A percentile compares a stretch with the other conserved stretches of the same genome.
These are phyloP conservation scores for Acorus gramineus DNA, from an alignment of 106 monocot genomes.

Conservation along the genomic window DNA sequence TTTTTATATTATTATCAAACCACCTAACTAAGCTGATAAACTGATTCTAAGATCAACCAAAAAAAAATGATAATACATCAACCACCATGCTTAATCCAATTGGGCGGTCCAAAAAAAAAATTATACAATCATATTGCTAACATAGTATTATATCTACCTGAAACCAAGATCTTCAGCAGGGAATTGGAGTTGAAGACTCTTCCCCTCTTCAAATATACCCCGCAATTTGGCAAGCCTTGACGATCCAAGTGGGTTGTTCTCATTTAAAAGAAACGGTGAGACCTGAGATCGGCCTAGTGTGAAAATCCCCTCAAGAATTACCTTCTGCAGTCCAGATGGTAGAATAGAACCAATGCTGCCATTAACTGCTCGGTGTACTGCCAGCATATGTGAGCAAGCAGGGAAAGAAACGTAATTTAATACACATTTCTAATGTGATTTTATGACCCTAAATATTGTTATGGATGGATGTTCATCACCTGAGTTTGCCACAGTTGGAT, in stretches of 20 bases:
- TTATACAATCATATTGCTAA: background rate
- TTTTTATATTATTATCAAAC: no score
- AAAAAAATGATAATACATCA: no score
- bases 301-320: conserved; percentile 64
- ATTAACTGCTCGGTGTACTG: conserved; percentile 78
- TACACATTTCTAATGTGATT: no score
- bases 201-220: conserved; percentile 73
- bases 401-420: no score
- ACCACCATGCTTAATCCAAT: no score
- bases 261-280: conserved; percentile 62
- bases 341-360: conserved; percentile 51
- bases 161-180: conserved; percentile 98
- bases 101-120: background rate
- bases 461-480: conserved; percentile 26
- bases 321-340: conserved; percentile 60
- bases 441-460: no score
- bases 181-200: conserved; percentile 90
- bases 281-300: conserved; percentile 75
- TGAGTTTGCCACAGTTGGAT: conserved; percentile 73
- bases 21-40: no score
- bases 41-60: no score
- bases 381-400: conserved; percentile 1
- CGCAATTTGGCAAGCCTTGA: conserved; percentile 61
- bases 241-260: conserved; percentile 64
- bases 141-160: conserved; percentile 34